A percentile compares a stretch with the other conserved stretches of the same genome.
Evolutionary conservation across 1,284 basidiomycete genomes (phyloP).

Genomic region (Melampsora abietis-canadensis): DNA sequence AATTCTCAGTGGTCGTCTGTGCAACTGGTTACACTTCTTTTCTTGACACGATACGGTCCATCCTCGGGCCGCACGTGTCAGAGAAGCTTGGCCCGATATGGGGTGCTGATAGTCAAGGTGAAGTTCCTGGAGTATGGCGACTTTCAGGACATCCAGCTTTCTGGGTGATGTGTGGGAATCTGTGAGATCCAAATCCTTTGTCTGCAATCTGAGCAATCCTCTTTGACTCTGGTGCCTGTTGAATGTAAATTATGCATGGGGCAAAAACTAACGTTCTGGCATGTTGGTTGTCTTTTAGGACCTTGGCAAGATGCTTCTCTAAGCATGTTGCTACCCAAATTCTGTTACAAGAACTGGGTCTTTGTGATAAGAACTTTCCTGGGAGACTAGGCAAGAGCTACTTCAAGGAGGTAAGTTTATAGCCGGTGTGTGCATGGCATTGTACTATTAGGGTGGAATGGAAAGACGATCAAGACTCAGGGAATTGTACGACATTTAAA

Average conservation of each 20-base stretch:
- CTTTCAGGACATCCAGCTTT: slow-evolving; percentile 26
- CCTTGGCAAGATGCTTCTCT: slow-evolving; percentile 23
- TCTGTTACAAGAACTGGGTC: slow-evolving; percentile 15
- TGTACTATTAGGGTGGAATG: no score
- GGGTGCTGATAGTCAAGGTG: slow-evolving; percentile 63
- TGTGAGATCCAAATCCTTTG: slow-evolving; percentile 2
- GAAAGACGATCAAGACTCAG: no score
- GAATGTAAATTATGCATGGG: no score
- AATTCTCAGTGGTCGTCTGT: slow-evolving; percentile 22
- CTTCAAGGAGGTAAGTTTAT: no score
- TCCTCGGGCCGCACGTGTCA: slow-evolving; percentile 60
- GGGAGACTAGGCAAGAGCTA: slow-evolving; percentile 3
- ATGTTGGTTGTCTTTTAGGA: not conserved
- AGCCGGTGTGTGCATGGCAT: no score
- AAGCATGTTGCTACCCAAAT: slow-evolving; percentile 31
- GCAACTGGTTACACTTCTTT: slow-evolving; percentile 49
- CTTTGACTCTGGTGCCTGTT: no score
- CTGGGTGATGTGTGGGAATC: slow-evolving; percentile 37
- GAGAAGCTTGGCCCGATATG: slow-evolving; percentile 59
- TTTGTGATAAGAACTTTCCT: slow-evolving; percentile 26
- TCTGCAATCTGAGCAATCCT: not conserved
- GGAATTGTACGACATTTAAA: no score
- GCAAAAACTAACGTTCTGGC: not conserved
- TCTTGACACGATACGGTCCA: slow-evolving; percentile 50
- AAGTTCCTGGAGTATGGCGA: slow-evolving; percentile 55